Evolutionary conservation across 495 filamentous ascomycete genomes (phyloP).

Genomic region (Xylaria cubensis): DNA sequence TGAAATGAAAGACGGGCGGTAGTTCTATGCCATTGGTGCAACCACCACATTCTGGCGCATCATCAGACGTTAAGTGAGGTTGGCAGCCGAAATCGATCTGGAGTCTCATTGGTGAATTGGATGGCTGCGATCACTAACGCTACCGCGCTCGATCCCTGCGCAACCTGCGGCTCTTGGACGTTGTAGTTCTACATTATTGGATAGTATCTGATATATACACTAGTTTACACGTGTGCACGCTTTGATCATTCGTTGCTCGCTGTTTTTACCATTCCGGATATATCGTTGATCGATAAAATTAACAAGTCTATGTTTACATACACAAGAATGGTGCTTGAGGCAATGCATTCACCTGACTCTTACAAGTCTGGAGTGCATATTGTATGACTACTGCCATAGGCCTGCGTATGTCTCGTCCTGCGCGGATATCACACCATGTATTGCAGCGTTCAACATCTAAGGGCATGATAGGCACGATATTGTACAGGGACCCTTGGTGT

Average conservation of each 20-base stretch:
- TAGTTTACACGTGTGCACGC: constrained; percentile 13
- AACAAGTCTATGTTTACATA: background rate
- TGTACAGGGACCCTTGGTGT: constrained; percentile 17
- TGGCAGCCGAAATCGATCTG: constrained; percentile 12
- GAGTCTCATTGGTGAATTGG: constrained; percentile 22
- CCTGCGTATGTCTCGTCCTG: background rate
- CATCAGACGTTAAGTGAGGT: constrained; percentile 18
- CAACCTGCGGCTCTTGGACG: constrained; percentile 19
- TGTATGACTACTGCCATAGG: background rate
- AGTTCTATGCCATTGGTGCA: constrained; percentile 15
- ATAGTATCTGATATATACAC: background rate
- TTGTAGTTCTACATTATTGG: constrained; percentile 14
- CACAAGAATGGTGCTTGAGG: background rate
- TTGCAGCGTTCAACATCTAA: constrained; percentile 1
- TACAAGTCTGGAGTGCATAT: constrained; percentile 1
- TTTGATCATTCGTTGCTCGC: background rate
- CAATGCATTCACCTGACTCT: background rate
- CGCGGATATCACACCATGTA: constrained; percentile 12
- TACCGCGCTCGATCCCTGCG: constrained; percentile 16
- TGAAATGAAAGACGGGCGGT: background rate
- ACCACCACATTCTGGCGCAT: background rate
- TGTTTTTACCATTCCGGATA: background rate
- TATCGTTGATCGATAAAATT: background rate
- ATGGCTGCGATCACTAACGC: background rate
- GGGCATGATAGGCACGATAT: background rate